Conservation (phyloP, 228 moss, liverwort and hornwort genomes). For the Sphagnum fallax region DNA sequence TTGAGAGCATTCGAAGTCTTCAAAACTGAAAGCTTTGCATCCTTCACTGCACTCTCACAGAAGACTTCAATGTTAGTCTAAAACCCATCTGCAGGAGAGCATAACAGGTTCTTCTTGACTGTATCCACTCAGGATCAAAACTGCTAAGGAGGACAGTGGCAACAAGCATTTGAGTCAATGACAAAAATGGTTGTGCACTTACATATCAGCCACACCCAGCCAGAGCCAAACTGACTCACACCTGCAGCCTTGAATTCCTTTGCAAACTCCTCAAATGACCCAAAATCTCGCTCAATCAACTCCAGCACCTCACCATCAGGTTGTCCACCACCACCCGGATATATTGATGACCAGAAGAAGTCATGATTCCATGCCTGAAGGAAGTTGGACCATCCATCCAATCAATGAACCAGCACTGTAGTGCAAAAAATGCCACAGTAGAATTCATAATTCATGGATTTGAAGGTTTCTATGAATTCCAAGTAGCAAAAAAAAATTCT, state of each 20-base stretch:
- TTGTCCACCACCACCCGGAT: constrained; percentile 67
- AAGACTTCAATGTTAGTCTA: no score
- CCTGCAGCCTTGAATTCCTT: constrained; percentile 68
- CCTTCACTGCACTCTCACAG: constrained; percentile 11
- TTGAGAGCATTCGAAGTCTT: constrained; percentile 90
- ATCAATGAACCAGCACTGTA: not conserved
- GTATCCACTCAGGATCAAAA: not conserved
- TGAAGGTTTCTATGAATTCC: no score
- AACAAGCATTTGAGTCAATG: constrained; percentile 5
- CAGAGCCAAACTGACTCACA: constrained; percentile 72
- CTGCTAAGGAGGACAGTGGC: not conserved
- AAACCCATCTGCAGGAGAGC: no score
- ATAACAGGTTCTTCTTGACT: no score
- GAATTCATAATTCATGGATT: not conserved
- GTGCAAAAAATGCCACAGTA: not conserved
- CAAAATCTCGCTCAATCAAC: constrained; percentile 66
- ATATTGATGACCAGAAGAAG: constrained; percentile 86
- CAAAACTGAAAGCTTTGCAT: constrained; percentile 66
- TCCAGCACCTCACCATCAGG: constrained; percentile 50
- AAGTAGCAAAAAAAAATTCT: no score
- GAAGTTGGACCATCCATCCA: not conserved
- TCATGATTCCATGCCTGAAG: constrained; percentile 85
- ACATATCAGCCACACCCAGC: constrained; percentile 91
- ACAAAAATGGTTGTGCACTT: constrained; percentile 12
- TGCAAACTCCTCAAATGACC: constrained; percentile 58